Base-by-base conservation (phyloP, 1,139 yeast genomes). In the Debaryomycetaceae sp. region DNA sequence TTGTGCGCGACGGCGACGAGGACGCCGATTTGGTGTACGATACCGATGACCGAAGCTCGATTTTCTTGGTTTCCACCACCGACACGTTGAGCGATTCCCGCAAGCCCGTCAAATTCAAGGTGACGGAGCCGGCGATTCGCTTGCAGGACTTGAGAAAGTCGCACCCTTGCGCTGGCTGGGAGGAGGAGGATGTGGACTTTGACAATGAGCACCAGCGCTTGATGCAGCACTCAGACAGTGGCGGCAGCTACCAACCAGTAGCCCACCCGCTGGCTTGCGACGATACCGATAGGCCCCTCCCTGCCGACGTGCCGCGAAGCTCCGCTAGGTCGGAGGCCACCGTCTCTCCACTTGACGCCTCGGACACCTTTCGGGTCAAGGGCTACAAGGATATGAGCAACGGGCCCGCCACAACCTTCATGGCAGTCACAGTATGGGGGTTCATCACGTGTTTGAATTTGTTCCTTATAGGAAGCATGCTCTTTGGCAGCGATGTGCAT, bases 381-480 rank as follows among this genome's bases (percentile, higher is more conserved):
- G 67, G 65, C 17, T 72, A 58, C 43, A 68, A 62, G 35, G 79
- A 74, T 45, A 70, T 72, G 62, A 73, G 79, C 44, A 75, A 75
- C 44, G 68, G 78, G 2, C 65, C 66, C 3, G 24, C 58, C 7
- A 64, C 73, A 16, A 46, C 76, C 1, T 46, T 61, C 18, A 35
- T 56, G 7, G 78, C 80, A 5, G 49, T 73, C 5, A 34, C 66
- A 27, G 58, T 71, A 4, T 75, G 81, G 81, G 65, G 65, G 1
- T 62, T 74, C 35, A 70, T 75, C 28, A 62, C 77, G 3, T 48
- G 66, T 25, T 60, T 75, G 43, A 75, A 75, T 40, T 51, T 69
- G 29, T 74, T 70, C 56, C 61, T 75, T 44, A 58, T 75, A 27
- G 61, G 63, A 9, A 71, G 74, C 45, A 56, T 71, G 54, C 46